phyloP scores from a whole-genome alignment of 768 basidiomycete genomes.

The Mycena capillaripes region DNA sequence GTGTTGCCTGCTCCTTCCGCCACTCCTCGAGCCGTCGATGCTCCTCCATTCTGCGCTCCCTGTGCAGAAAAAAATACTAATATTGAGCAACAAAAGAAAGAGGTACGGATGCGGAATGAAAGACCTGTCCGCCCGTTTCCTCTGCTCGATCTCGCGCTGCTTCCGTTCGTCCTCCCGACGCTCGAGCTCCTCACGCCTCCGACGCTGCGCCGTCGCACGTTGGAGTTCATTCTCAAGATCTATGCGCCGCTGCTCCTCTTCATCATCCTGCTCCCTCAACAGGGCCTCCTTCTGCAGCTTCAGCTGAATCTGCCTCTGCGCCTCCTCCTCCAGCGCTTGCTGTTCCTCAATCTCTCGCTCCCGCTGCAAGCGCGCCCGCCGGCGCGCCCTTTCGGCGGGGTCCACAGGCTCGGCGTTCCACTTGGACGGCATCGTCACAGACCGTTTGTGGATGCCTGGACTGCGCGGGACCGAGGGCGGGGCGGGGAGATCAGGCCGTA shows the following conservation, averaged over 20 bases:
- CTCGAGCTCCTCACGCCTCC: conserved; percentile 55
- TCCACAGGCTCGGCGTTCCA: conserved; percentile 29
- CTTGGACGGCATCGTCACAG: conserved; percentile 33
- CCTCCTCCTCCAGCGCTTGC: conserved; percentile 60
- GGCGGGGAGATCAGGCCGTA: conserved; percentile 31
- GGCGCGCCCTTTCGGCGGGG: conserved; percentile 42
- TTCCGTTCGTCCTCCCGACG: conserved; percentile 62
- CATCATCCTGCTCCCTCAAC: conserved; percentile 56
- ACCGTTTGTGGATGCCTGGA: conserved; percentile 30
- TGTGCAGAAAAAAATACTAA: conserved; percentile 42
- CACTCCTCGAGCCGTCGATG: conserved; percentile 66
- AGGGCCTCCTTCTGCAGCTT: conserved; percentile 57
- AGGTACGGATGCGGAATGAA: background rate
- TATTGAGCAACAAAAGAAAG: background rate
- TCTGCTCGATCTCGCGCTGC: conserved; percentile 60
- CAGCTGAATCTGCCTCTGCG: conserved; percentile 54
- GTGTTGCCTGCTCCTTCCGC: conserved; percentile 62
- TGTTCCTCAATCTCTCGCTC: conserved; percentile 59
- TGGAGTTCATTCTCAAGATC: conserved; percentile 58
- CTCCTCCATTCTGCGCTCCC: conserved; percentile 64
- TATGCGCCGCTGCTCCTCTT: conserved; percentile 56
- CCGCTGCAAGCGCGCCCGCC: conserved; percentile 40
- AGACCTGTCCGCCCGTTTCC: conserved; percentile 48
- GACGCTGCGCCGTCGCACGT: conserved; percentile 52
- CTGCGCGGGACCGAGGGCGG: conserved; percentile 26